A percentile compares a stretch with the other conserved stretches of the same genome.
These are phyloP conservation scores for Claviceps pusilla DNA, from an alignment of 2,329 filamentous ascomycete species.

Conservation along the genomic window DNA sequence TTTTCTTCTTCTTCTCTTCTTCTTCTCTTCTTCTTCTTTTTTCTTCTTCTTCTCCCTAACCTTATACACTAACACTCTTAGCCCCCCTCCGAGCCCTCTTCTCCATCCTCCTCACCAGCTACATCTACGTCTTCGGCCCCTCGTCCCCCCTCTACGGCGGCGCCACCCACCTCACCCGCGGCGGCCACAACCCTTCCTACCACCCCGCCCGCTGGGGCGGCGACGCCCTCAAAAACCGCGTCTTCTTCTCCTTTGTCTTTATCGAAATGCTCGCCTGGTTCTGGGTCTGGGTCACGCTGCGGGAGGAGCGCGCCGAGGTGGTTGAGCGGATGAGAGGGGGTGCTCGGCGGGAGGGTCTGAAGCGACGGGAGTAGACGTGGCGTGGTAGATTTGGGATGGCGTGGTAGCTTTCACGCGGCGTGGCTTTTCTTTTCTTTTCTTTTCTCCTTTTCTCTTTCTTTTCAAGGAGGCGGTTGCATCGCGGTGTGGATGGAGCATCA, in stretches of 20 bases:
- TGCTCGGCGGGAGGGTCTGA: slow-evolving; percentile 1
- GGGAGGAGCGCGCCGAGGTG: slow-evolving; percentile 43
- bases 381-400: too few species aligned
- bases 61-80: slow-evolving; percentile 8
- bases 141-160: slow-evolving; percentile 33
- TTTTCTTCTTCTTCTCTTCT: too few species aligned
- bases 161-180: slow-evolving; percentile 9
- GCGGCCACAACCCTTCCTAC: slow-evolving; percentile 18
- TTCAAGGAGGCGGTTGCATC: too few species aligned
- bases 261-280: slow-evolving; percentile 77
- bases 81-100: slow-evolving; percentile 51
- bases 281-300: slow-evolving; percentile 61
- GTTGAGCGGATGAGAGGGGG: slow-evolving; percentile 22
- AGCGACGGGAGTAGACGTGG: slow-evolving; percentile 2
- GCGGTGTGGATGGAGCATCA: too few species aligned
- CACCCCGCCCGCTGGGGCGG: slow-evolving; percentile 32
- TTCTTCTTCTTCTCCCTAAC: too few species aligned
- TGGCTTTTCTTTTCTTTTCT: too few species aligned
- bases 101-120: slow-evolving; percentile 45
- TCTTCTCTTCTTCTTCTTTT: too few species aligned
- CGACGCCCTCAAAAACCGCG: slow-evolving; percentile 63
- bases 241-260: slow-evolving; percentile 75
- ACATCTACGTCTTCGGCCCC: slow-evolving; percentile 46
- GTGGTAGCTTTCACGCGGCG: too few species aligned
- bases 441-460: too few species aligned